These are phyloP conservation scores for Amaranthus cruentus DNA, from an alignment of 148 eudicot genomes.

Conservation along the genomic window DNA sequence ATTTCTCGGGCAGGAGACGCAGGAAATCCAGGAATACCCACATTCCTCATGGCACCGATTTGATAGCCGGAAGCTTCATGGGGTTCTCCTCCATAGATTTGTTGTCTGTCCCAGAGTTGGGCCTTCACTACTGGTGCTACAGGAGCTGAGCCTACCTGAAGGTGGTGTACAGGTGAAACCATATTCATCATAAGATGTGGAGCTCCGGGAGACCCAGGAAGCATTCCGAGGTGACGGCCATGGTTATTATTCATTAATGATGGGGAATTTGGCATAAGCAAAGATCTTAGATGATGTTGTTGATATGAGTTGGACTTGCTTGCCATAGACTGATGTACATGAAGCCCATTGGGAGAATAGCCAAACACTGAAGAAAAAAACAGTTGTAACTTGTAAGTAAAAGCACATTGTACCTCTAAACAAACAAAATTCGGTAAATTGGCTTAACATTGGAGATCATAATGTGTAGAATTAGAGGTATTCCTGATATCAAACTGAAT, in stretches of 20 bases:
- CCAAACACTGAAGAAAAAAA: slow-evolving; percentile 36
- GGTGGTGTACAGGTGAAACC: slow-evolving; percentile 34
- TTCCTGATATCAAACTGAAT: no score
- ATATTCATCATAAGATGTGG: slow-evolving; percentile 39
- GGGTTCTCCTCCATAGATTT: slow-evolving; percentile 32
- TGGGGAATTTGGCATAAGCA: slow-evolving; percentile 44
- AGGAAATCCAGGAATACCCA: slow-evolving; percentile 36
- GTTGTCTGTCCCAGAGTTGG: slow-evolving; percentile 36
- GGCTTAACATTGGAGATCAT: no score
- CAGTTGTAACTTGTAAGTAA: not conserved
- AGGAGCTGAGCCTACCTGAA: slow-evolving; percentile 52
- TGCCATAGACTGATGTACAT: slow-evolving; percentile 35
- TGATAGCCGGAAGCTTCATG: slow-evolving; percentile 37
- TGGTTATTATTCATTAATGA: slow-evolving; percentile 38
- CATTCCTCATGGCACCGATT: slow-evolving; percentile 33
- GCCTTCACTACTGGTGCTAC: slow-evolving; percentile 39
- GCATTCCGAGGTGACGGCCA: slow-evolving; percentile 36
- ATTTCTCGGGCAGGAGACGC: slow-evolving; percentile 40
- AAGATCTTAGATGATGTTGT: slow-evolving; percentile 40
- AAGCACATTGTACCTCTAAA: not conserved
- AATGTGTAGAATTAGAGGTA: no score
- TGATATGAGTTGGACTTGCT: slow-evolving; percentile 48
- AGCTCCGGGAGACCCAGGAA: slow-evolving; percentile 39
- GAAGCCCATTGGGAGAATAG: slow-evolving; percentile 37
- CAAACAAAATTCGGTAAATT: not conserved